Base-by-base conservation (phyloP, 2,329 filamentous ascomycete species). In the Cercospora sp. region DNA sequence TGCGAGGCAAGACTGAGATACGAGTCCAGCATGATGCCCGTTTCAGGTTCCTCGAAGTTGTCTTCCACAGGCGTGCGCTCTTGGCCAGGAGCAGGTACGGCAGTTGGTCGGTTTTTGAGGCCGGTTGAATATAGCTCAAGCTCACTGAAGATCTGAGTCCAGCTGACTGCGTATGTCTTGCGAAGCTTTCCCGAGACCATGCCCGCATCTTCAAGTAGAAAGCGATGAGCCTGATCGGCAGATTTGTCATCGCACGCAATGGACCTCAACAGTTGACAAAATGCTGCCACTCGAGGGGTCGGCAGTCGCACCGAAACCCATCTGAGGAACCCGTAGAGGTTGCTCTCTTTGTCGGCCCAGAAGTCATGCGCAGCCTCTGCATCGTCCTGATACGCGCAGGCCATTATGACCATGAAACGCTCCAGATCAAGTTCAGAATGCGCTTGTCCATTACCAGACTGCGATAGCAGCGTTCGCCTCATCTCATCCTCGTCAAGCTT, bases 261-360 rank as follows among this genome's bases (percentile, higher is more conserved):
- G 1, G 94, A 91, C 76, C 93, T 91, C 16, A 99, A 84, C 89
- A 99, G 94, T 77, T 98, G 94, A 79, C 95, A 99, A 74, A 98
- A 99, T 12, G 94, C 94, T 69, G 93, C 95, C 68, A 97, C 94
- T 26, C 97, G 86, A n/a, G 95, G 95, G 0, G 96, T 97, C 0
- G 96, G 97, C 69, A 97, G 93, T 74, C 95, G 87, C 73, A 93
- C 90, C 3, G 95, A 97, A n/a, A 94, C 92, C 95, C 95, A 99
- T 71, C 97, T 92, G 78, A 99, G 86, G 77, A 99, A 99, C 0
- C 95, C 95, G 70, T 94, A 92, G 34, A 99, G 83, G 73, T 97
- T 97, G 76, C 93, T 93, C 75, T 99, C 95, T 1, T 91, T 89
- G 76, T 97, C 94, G 34, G 87, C 87, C 95, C 95, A 99, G 74